Evolutionary conservation across 352 stramenopile species (phyloP), one percentile per base, ranked within the genome.

Genomic region (Phytophthora macrochlamydospora): DNA sequence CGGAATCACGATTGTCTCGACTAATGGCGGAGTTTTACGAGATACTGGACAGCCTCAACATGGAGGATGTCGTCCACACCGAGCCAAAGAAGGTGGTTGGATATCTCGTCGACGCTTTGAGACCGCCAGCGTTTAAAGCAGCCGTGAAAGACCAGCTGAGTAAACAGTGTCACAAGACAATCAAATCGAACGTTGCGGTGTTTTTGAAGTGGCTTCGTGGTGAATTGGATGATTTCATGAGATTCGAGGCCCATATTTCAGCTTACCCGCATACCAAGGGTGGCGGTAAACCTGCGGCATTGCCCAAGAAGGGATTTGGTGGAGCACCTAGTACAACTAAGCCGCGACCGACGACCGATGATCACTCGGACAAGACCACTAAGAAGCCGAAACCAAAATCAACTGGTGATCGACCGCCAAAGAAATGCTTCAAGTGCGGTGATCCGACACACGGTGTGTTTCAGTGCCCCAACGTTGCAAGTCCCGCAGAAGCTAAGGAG

Each of bases 181-280:
- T 45, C 2, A 67, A 60, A 13, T 38, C 35, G 1, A 53, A 60
- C 38, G 33, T 67, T 8, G 33, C 32, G 7, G 5, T 31, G 30
- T 59, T 65, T 52, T 46, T 61, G 7, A 51, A 45, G 5, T 67
- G 51, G 51, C 31, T 67, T 1, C 28, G 42, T 2, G 14, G 49
- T 7, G 40, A 60, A 48, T 35, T 56, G 32, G 44, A 67, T 11
- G 44, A 51, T 8, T 67, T 67, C 7, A 67, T 67, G 51, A 67
- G 42, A 40, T 67, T 31, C 12, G 51, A 67, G 24, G 44, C 44
- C 4, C 51, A 67, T 35, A 56, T 67, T 1, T 18, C 9, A 31
- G 18, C 8, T 46, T 13, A 46, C 12, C 40, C 12, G 40, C 40
- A 46, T 7, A 46, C 4, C 40, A 46, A 40, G 18, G 18, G 18